Evolutionary conservation across 2,329 filamentous ascomycete species (phyloP).

Genomic region (Blastomyces parvus): DNA sequence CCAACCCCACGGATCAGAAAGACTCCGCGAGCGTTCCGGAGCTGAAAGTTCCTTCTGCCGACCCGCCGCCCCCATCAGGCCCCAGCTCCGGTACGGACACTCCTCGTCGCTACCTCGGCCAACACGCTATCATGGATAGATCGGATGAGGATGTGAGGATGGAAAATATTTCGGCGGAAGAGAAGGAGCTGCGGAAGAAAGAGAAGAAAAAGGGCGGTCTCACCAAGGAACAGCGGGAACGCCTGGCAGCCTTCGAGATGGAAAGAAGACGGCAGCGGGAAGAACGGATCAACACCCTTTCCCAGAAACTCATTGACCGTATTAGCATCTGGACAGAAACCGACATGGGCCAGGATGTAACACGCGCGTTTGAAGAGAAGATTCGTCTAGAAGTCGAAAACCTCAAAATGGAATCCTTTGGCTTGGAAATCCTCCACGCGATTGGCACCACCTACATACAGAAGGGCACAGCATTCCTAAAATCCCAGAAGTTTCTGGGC

Average conservation of each 20-base stretch:
- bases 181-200: constrained; percentile 67
- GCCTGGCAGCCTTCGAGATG: constrained; percentile 76
- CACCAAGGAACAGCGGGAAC: constrained; percentile 85
- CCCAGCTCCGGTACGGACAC: constrained; percentile 37
- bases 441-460: constrained; percentile 84
- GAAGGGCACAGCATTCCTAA: constrained; percentile 79
- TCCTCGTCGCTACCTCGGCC: constrained; percentile 54
- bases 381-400: constrained; percentile 92
- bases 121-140: constrained; percentile 79
- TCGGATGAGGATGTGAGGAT: constrained; percentile 67
- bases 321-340: constrained; percentile 96
- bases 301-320: constrained; percentile 77
- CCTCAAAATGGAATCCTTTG: constrained; percentile 98
- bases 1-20: constrained; percentile 11
- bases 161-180: constrained; percentile 58
- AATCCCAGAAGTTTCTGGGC: constrained; percentile 93
- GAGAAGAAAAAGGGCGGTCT: constrained; percentile 84
- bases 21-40: constrained; percentile 13
- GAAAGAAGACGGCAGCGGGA: constrained; percentile 77
- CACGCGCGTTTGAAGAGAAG: constrained; percentile 84
- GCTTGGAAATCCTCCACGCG: constrained; percentile 88
- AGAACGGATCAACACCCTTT: constrained; percentile 77
- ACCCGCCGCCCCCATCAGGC: constrained; percentile 13
- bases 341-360: constrained; percentile 78
- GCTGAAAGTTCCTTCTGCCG: constrained; percentile 12